These are phyloP conservation scores for Penicillium sp. DNA, from an alignment of 2,329 filamentous ascomycete species.

Conservation along the genomic window DNA sequence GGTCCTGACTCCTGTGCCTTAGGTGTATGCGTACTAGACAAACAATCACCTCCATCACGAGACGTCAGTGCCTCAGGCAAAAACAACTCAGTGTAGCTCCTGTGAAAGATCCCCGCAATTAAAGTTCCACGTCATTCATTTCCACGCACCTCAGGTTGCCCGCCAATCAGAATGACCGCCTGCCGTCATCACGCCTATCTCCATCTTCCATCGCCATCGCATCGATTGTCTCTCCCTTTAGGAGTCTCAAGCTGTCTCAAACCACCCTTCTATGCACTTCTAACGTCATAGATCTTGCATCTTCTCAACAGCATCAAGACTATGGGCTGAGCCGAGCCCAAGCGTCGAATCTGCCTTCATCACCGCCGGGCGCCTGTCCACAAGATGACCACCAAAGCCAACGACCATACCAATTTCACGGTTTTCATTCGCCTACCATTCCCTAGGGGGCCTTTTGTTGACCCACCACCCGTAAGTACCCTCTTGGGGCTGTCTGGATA, in stretches of 20 bases:
- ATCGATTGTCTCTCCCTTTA: not conserved
- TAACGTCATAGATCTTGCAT: not conserved
- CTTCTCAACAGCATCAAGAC: not conserved
- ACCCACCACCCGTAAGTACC: conserved; percentile 72
- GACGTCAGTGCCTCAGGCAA: no score
- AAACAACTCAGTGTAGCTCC: no score
- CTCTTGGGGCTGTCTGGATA: conserved; percentile 5
- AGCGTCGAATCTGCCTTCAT: not conserved
- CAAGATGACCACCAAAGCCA: conserved; percentile 14
- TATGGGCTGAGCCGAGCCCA: not conserved
- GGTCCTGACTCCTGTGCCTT: no score
- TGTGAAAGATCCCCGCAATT: not conserved
- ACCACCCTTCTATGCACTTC: not conserved
- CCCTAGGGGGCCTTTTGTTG: conserved; percentile 77
- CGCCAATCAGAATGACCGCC: conserved; percentile 9
- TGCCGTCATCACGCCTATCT: conserved; percentile 7
- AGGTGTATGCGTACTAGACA: no score
- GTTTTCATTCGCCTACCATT: conserved; percentile 90
- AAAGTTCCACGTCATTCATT: not conserved
- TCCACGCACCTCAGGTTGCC: conserved; percentile 7
- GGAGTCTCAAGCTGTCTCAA: not conserved
- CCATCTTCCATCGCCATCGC: conserved; percentile 6
- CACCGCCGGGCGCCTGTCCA: conserved; percentile 1
- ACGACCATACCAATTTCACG: conserved; percentile 48
- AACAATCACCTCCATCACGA: no score